Evolutionary conservation across 371 early-diverging fungal species (phyloP), one percentile per base, ranked within the genome.

Genomic region (Coemansia sp.): DNA sequence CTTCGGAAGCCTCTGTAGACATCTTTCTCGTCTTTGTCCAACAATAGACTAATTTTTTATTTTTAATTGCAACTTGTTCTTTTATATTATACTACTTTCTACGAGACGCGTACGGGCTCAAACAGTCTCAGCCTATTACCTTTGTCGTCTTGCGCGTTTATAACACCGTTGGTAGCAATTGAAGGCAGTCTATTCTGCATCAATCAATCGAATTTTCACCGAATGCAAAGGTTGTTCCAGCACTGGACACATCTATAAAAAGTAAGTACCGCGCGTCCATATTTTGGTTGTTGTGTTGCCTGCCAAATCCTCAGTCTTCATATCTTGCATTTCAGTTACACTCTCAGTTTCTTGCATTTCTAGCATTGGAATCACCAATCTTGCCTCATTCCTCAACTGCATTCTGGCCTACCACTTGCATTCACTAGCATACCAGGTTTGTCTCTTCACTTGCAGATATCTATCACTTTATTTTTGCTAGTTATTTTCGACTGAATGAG

Each of bases 1-100:
- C 24, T 59, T 42, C 10, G 50, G 48, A n/a, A 34, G 39, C 59
- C 55, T 64, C 48, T 65, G 65, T 53, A 65, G 47, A 65, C 65
- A 59, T 59, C n/a, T 50, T 48, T 40, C 16, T 24, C 22, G 22
- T 50, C 48, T 65, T 65, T 59, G n/a, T 24, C 48, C 24, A 59
- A 65, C 59, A 65, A 65, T 65, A 65, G 14, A 48, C 24, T 26
- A 24, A 37, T 37, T 37, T 37, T 26, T 37, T 37, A 34, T 26
- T 47, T 47, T 47, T 47, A 47, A 47, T 47, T n/a, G 16, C 7
- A n/a, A 16, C 48, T 47, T 61, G 61, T 16, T 47, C 42, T 47
- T 48, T 16, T 31, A 61, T 47, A 47, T 48, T 48, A 26, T 61
- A 29, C 61, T n/a, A 48, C 48, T 61, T 48, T 61, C 61, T 61